Conservation (phyloP, 495 filamentous ascomycete genomes). For the Sporormia fimetaria region DNA sequence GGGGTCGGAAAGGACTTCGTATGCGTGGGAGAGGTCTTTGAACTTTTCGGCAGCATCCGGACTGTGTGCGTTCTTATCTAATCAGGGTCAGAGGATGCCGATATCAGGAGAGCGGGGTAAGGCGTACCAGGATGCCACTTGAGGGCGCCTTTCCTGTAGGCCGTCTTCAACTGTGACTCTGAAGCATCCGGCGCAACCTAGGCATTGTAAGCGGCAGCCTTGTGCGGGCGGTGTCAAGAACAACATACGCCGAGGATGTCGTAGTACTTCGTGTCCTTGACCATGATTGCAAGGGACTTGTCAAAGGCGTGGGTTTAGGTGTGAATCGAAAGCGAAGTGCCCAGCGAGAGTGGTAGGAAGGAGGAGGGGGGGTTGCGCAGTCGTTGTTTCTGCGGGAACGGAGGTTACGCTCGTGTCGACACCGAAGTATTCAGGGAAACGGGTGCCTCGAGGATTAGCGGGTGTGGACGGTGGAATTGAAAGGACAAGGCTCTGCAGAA, state of each 20-base stretch:
- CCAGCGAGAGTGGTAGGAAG: background rate
- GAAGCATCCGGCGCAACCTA: constrained; percentile 62
- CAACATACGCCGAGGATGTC: constrained; percentile 70
- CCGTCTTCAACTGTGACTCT: constrained; percentile 74
- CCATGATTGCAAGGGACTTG: constrained; percentile 45
- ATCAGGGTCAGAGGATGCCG: constrained; percentile 6
- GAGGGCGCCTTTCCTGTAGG: constrained; percentile 81
- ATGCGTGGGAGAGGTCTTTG: constrained; percentile 91
- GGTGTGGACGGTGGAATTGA: no score
- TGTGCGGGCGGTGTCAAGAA: background rate
- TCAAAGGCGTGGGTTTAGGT: background rate
- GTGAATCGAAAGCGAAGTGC: background rate
- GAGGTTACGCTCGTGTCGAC: no score
- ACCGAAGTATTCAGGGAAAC: no score
- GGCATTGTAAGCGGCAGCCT: constrained; percentile 19
- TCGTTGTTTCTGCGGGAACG: no score
- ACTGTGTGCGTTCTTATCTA: constrained; percentile 94
- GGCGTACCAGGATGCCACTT: constrained; percentile 80
- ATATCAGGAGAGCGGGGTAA: background rate
- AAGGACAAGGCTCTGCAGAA: no score
- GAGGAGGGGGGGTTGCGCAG: no score
- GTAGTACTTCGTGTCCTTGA: constrained; percentile 82
- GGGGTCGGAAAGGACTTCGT: constrained; percentile 83
- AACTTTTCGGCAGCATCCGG: constrained; percentile 92
- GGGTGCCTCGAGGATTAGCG: no score